Conservation (phyloP, 352 stramenopile genomes). For the Globisporangium abappressorium region DNA sequence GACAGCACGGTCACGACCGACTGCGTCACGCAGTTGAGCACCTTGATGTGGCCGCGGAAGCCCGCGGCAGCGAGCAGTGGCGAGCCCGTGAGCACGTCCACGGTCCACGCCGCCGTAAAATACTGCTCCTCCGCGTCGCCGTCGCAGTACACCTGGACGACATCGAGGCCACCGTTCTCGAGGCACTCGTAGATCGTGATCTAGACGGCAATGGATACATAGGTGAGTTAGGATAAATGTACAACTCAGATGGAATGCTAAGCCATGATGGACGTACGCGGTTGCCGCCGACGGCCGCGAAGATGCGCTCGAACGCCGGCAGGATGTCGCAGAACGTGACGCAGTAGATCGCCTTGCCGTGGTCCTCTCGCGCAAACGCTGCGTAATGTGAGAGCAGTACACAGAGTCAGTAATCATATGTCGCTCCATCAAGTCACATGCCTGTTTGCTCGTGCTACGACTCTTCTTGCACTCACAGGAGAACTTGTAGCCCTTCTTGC, state of each 20-base stretch:
- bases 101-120: slow-evolving; percentile 75
- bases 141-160: slow-evolving; percentile 78
- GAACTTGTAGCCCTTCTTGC: slow-evolving; percentile 23
- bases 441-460: no score
- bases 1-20: slow-evolving; percentile 75
- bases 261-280: slow-evolving; percentile 31
- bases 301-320: slow-evolving; percentile 66
- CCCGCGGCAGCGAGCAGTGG: slow-evolving; percentile 71
- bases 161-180: slow-evolving; percentile 66
- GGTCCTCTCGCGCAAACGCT: slow-evolving; percentile 74
- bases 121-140: slow-evolving; percentile 79
- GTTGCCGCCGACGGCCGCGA: slow-evolving; percentile 69
- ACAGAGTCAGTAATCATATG: not conserved
- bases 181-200: slow-evolving; percentile 79
- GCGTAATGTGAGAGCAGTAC: not conserved
- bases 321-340: slow-evolving; percentile 72
- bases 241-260: not conserved
- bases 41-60: slow-evolving; percentile 76
- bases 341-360: slow-evolving; percentile 75
- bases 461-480: slow-evolving; percentile 13
- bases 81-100: slow-evolving; percentile 63
- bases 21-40: slow-evolving; percentile 80
- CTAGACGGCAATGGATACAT: slow-evolving; percentile 19
- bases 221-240: not conserved
- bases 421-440: not conserved